A percentile compares a stretch with the other conserved stretches of the same genome.
phyloP scores from a whole-genome alignment of 805 yeast species.

The Blastobotrys mokoenaii region DNA sequence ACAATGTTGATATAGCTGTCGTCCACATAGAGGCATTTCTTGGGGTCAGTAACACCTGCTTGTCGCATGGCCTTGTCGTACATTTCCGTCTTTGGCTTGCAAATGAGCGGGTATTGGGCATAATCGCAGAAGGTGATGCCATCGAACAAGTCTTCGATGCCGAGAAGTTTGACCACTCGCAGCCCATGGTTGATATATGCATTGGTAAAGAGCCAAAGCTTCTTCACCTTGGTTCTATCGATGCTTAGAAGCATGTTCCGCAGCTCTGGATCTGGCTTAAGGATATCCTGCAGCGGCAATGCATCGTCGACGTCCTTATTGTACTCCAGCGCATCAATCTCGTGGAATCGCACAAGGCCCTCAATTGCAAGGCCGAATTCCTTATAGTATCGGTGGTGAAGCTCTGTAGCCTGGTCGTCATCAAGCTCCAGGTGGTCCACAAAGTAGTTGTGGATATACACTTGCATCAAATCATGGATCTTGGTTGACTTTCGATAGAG shows the following conservation, averaged over 20 bases:
- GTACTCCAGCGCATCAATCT: slow-evolving; percentile 81
- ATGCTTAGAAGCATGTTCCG: slow-evolving; percentile 26
- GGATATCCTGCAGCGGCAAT: slow-evolving; percentile 71
- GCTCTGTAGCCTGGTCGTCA: slow-evolving; percentile 63
- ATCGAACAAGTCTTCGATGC: slow-evolving; percentile 87
- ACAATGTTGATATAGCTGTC: slow-evolving; percentile 74
- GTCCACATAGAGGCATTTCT: slow-evolving; percentile 68
- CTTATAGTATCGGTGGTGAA: slow-evolving; percentile 70
- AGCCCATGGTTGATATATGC: slow-evolving; percentile 89
- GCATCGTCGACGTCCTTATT: slow-evolving; percentile 88
- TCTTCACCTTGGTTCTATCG: slow-evolving; percentile 47
- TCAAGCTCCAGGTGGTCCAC: slow-evolving; percentile 50
- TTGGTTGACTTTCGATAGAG: slow-evolving; percentile 64
- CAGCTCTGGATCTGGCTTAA: slow-evolving; percentile 42
- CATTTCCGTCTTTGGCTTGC: slow-evolving; percentile 79
- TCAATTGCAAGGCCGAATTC: slow-evolving; percentile 90
- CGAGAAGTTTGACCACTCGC: slow-evolving; percentile 69
- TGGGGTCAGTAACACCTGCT: slow-evolving; percentile 46
- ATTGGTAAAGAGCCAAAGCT: slow-evolving; percentile 88
- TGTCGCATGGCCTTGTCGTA: slow-evolving; percentile 49
- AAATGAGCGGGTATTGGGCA: slow-evolving; percentile 48
- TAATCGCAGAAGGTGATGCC: slow-evolving; percentile 94
- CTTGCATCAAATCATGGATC: slow-evolving; percentile 84
- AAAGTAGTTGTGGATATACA: slow-evolving; percentile 74
- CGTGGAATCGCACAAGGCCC: slow-evolving; percentile 59